A percentile compares a stretch with the other conserved stretches of the same genome.
Evolutionary conservation across 192 early-diverging fungal genomes (phyloP).

Genomic region (Bifiguratus adelaidae): DNA sequence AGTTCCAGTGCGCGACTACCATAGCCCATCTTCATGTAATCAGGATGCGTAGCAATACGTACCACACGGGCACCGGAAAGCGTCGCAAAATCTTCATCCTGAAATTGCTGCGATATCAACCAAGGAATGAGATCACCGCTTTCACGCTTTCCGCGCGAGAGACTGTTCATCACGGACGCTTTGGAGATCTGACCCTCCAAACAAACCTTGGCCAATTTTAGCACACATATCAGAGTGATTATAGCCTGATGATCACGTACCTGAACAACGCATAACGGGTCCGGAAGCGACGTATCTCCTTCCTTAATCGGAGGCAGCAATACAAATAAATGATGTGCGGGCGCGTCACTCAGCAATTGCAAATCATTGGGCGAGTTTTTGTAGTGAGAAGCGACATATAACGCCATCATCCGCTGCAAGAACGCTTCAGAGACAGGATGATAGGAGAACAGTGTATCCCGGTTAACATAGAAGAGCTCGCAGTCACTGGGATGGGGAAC

Average conservation of each 20-base stretch:
- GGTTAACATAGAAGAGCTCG: slow-evolving; percentile 93
- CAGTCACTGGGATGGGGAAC: slow-evolving; percentile 91
- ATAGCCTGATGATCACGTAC: background rate
- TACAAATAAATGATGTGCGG: slow-evolving; percentile 96
- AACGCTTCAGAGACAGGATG: slow-evolving; percentile 96
- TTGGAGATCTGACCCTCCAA: slow-evolving; percentile 93
- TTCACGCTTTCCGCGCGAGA: slow-evolving; percentile 77
- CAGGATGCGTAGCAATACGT: slow-evolving; percentile 95
- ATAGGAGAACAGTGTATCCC: slow-evolving; percentile 97
- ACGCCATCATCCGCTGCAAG: slow-evolving; percentile 93
- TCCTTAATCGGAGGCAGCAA: slow-evolving; percentile 82
- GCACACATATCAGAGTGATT: background rate
- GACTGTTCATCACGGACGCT: slow-evolving; percentile 68
- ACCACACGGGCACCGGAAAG: slow-evolving; percentile 94
- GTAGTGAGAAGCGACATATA: slow-evolving; percentile 98
- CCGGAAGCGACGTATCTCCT: slow-evolving; percentile 62
- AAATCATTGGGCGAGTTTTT: slow-evolving; percentile 99
- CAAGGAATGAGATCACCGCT: slow-evolving; percentile 96
- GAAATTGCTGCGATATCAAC: slow-evolving; percentile 89
- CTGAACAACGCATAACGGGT: slow-evolving; percentile 84
- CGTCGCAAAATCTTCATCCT: slow-evolving; percentile 94
- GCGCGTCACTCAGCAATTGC: slow-evolving; percentile 95
- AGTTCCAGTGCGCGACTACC: slow-evolving; percentile 80
- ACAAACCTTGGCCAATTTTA: slow-evolving; percentile 50
- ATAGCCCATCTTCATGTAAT: slow-evolving; percentile 97